Conservation (phyloP, 1,284 basidiomycete genomes). For the Vanrija sp. region DNA sequence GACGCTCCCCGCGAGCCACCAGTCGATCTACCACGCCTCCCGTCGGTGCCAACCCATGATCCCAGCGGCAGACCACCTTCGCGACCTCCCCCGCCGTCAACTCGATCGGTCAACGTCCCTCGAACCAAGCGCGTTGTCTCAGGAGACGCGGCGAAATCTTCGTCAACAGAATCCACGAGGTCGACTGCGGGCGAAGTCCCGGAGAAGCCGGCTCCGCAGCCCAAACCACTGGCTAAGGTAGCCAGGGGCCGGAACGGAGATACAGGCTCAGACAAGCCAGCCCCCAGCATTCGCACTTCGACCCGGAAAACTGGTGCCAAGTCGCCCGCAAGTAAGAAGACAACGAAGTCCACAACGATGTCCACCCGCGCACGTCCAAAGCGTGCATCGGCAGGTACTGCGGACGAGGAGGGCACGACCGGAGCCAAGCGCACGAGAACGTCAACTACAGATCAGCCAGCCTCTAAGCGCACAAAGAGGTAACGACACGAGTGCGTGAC, state of each 20-base stretch:
- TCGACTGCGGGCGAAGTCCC: not conserved
- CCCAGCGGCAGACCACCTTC: not conserved
- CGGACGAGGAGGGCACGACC: not conserved
- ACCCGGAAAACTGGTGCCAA: too few relatives aligned
- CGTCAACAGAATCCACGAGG: too few relatives aligned
- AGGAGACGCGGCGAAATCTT: not conserved
- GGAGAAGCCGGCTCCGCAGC: not conserved
- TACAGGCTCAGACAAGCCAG: not conserved
- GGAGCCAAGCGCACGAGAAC: not conserved
- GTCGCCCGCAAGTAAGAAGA: not conserved
- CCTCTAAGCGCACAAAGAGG: too few relatives aligned
- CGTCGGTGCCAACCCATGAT: not conserved
- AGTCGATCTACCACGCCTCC: not conserved
- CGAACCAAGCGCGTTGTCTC: too few relatives aligned
- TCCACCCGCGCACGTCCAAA: not conserved
- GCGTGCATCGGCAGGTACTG: not conserved
- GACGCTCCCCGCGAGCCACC: not conserved
- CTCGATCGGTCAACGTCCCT: not conserved
- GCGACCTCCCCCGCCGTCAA: not conserved
- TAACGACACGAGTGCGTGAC: too few relatives aligned
- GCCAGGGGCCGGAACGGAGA: not conserved
- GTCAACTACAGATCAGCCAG: too few relatives aligned
- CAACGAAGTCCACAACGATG: not conserved
- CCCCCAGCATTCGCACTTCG: too few relatives aligned
- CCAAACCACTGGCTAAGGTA: not conserved